A percentile compares a stretch with the other conserved stretches of the same genome.
These are phyloP conservation scores for Vaccinium corymbosum DNA, from an alignment of 148 eudicot genomes.

Conservation along the genomic window DNA sequence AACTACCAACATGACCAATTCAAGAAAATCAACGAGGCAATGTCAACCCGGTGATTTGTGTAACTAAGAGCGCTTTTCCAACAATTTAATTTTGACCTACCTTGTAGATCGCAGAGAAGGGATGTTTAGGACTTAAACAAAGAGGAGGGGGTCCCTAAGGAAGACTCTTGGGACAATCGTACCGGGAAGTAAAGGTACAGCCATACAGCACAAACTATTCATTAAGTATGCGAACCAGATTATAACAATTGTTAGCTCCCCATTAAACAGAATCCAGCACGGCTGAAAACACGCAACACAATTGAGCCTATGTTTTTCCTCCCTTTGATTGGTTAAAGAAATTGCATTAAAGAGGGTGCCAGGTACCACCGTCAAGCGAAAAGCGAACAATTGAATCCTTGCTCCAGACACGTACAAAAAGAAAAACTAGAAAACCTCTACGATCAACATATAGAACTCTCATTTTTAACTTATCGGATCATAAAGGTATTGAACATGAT, in stretches of 20 bases:
- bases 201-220: not conserved
- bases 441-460: not conserved
- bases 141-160: not conserved
- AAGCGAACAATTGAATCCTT: not conserved
- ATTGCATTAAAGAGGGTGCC: not conserved
- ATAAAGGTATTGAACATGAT: not conserved
- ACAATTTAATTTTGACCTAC: not conserved
- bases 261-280: conserved; percentile 64
- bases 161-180: too few species aligned
- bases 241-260: not conserved
- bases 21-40: not conserved
- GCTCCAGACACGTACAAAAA: not conserved
- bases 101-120: not conserved
- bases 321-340: not conserved
- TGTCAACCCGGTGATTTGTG: not conserved
- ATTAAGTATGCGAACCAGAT: not conserved
- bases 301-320: not conserved
- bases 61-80: not conserved
- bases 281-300: not conserved
- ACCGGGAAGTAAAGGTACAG: not conserved
- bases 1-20: not conserved
- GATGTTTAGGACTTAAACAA: not conserved
- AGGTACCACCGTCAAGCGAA: not conserved
- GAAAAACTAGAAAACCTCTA: not conserved
- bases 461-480: not conserved